These are phyloP conservation scores for Penicillium ochrochloron DNA, from an alignment of 495 filamentous ascomycete species.

Conservation along the genomic window DNA sequence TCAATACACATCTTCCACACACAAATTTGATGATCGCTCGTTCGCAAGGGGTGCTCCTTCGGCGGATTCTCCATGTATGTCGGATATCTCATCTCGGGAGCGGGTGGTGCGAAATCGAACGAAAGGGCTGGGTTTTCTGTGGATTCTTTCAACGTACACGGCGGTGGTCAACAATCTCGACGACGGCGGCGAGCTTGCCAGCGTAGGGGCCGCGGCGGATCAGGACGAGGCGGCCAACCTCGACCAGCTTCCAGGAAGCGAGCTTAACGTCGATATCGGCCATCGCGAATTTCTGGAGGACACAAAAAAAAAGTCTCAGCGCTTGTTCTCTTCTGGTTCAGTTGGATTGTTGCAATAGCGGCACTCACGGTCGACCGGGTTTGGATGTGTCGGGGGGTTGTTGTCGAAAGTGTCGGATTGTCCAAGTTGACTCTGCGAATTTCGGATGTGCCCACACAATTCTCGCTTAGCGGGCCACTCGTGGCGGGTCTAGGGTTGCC, in stretches of 20 bases:
- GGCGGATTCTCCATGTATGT: conserved; percentile 13
- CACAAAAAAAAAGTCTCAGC: conserved; percentile 28
- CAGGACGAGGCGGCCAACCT: conserved; percentile 95
- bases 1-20: conserved; percentile 39
- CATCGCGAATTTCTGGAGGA: conserved; percentile 55
- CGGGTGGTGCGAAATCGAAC: background rate
- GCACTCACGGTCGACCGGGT: conserved; percentile 55
- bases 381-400: conserved; percentile 46
- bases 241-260: conserved; percentile 85
- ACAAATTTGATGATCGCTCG: background rate
- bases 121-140: conserved; percentile 12
- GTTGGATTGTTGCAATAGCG: conserved; percentile 16
- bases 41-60: background rate
- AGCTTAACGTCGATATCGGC: conserved; percentile 73
- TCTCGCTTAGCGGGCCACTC: conserved; percentile 42
- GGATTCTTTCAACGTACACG: conserved; percentile 71
- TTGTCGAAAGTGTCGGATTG: conserved; percentile 54
- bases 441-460: conserved; percentile 49
- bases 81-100: conserved; percentile 1
- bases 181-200: conserved; percentile 88
- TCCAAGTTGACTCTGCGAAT: conserved; percentile 50
- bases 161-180: conserved; percentile 99
- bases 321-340: conserved; percentile 17
- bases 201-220: conserved; percentile 75
- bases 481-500: conserved; percentile 46